phyloP scores from a whole-genome alignment of 2,329 filamentous ascomycete genomes.

The Monosporascus cannonballus region DNA sequence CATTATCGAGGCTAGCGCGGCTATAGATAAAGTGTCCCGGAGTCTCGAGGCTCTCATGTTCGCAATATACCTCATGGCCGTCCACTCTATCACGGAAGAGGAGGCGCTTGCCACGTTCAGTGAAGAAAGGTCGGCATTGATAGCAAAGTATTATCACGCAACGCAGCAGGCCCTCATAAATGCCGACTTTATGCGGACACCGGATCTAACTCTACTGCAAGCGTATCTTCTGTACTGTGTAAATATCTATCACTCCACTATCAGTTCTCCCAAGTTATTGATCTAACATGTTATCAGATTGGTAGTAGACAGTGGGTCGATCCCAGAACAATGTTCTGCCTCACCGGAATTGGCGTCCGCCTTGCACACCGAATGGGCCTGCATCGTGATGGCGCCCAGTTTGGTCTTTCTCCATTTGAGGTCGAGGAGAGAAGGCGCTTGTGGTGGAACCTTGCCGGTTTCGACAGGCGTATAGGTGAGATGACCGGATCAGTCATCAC shows the following conservation, averaged over 20 bases:
- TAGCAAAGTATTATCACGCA: slow-evolving; percentile 49
- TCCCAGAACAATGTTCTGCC: slow-evolving; percentile 52
- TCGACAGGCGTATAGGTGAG: slow-evolving; percentile 64
- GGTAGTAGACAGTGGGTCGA: slow-evolving; percentile 53
- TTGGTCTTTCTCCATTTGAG: slow-evolving; percentile 50
- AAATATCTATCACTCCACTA: slow-evolving; percentile 20
- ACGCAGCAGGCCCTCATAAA: slow-evolving; percentile 61
- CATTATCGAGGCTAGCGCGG: slow-evolving; percentile 55
- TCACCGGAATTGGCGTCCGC: slow-evolving; percentile 60
- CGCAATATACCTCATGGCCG: slow-evolving; percentile 53
- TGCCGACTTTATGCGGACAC: slow-evolving; percentile 59
- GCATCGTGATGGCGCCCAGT: slow-evolving; percentile 55
- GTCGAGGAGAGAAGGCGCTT: slow-evolving; percentile 64
- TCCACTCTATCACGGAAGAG: slow-evolving; percentile 51
- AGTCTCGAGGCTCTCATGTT: slow-evolving; percentile 64
- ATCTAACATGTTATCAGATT: slow-evolving; percentile 36
- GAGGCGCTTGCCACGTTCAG: slow-evolving; percentile 47
- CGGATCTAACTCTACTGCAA: slow-evolving; percentile 60
- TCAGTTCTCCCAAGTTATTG: not conserved
- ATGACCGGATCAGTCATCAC: slow-evolving; percentile 55
- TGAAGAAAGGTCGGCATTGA: slow-evolving; percentile 44
- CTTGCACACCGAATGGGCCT: slow-evolving; percentile 64
- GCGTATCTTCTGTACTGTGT: slow-evolving; percentile 63
- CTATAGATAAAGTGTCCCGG: slow-evolving; percentile 46
- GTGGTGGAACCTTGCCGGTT: slow-evolving; percentile 66